Base-by-base conservation (phyloP, 306 rosid species). In the Cucumis hystrix region DNA sequence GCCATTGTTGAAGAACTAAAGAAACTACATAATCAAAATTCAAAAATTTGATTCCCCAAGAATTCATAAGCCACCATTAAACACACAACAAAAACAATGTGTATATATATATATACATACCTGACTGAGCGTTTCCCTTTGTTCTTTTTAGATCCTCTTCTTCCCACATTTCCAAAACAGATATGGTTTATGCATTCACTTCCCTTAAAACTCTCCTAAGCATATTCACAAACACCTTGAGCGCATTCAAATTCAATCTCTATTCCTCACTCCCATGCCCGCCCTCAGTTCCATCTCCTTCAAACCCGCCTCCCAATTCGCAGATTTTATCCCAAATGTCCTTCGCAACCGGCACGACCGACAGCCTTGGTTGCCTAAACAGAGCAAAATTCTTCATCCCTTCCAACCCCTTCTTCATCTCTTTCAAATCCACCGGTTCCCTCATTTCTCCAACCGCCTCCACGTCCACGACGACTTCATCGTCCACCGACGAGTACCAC, bases 361-460 rank as follows among this genome's bases (percentile, higher is more conserved):
- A 94, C 18, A 94, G 84, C 83, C 92, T 72, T 0, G 93, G 95
- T 79, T 94, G 96, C 77, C 80, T 81, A 35, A 94, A 83, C 75
- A 94, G 81, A 8, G 86, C 84, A 45, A 94, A 90, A 45, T 83
- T 87, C 45, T 83, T 86, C 72, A 86, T 51, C 33, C 85, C 88
- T 11, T 18, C 49, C 21, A 79, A 86, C 71, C 82, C 79, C 39
- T 90, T 39, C 72, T 65, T 94, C 95, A 95, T 90, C 90, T 90
- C 97, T 76, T 83, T 88, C 75, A 90, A 63, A 57, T 89, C 97
- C 72, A 92, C 92, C 4, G 79, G 78, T 80, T 81, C 85, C 78
- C 96, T 85, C 97, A 95, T 95, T 78, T 90, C 96, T 28, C 97
- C 97, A 1, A 89, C 84, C 2, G 80, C 96, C 68, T 87, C 87